Evolutionary conservation across 2,329 filamentous ascomycete species (phyloP).

Genomic region (Xylariaceae sp.): DNA sequence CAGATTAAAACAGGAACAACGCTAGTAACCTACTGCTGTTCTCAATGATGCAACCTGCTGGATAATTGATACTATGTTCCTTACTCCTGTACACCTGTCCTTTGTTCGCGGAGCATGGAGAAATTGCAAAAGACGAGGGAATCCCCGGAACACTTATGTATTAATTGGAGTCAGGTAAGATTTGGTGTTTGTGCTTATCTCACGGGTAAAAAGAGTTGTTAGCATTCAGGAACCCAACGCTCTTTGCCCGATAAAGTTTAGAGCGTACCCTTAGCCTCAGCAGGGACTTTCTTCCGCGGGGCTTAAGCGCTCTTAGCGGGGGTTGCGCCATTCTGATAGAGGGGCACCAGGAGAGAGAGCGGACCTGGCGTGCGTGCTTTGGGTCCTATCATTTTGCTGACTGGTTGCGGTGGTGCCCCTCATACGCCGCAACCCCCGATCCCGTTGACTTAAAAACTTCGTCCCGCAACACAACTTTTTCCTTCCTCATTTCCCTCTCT

Average conservation of each 20-base stretch:
- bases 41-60: too few species aligned
- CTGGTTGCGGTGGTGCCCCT: conserved; percentile 7
- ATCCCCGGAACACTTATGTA: too few species aligned
- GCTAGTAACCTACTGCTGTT: too few species aligned
- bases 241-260: conserved; percentile 1
- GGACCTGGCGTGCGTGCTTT: conserved; percentile 2
- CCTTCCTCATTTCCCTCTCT: conserved; percentile 5
- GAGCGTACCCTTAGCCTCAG: conserved; percentile 2
- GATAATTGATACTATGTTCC: too few species aligned
- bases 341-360: conserved; percentile 12
- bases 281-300: not conserved
- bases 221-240: conserved; percentile 5
- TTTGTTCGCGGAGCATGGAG: not conserved
- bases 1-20: too few species aligned
- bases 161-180: too few species aligned
- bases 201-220: conserved; percentile 5
- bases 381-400: not conserved
- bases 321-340: conserved; percentile 18
- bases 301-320: not conserved
- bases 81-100: too few species aligned
- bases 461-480: conserved; percentile 6
- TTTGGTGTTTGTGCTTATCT: too few species aligned
- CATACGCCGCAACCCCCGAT: conserved; percentile 15
- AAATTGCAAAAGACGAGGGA: not conserved
- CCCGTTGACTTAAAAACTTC: conserved; percentile 16